A percentile compares a stretch with the other conserved stretches of the same genome.
These are phyloP conservation scores for Botrytis fabae DNA, from an alignment of 2,329 filamentous ascomycete genomes.

Conservation along the genomic window DNA sequence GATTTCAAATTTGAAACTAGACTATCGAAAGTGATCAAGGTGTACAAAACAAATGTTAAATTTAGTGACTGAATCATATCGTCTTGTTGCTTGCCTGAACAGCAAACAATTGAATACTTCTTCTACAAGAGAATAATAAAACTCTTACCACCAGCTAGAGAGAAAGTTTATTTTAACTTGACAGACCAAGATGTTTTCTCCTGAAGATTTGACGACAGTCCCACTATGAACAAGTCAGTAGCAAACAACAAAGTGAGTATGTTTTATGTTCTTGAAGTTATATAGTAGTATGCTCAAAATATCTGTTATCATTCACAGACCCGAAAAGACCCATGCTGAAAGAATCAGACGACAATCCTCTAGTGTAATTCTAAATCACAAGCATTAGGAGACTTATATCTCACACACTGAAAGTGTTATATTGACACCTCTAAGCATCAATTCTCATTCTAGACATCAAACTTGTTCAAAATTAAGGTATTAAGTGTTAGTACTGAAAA, in stretches of 20 bases:
- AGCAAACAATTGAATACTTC: not conserved
- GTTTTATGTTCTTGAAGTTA: accelerated
- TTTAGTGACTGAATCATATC: not conserved
- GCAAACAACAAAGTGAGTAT: accelerated
- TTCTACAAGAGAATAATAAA: not conserved
- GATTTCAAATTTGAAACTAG: accelerated
- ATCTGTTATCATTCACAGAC: accelerated
- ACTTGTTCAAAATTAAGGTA: accelerated
- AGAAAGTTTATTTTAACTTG: not conserved
- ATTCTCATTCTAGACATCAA: not conserved
- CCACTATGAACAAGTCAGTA: accelerated
- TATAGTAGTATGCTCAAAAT: not conserved
- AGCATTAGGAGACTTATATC: accelerated
- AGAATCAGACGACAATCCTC: accelerated
- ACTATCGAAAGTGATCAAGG: not conserved
- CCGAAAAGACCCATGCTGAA: not conserved
- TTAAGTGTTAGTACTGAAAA: accelerated
- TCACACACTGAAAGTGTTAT: not conserved
- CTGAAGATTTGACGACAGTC: not conserved
- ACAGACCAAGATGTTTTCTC: not conserved
- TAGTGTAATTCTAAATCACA: accelerated
- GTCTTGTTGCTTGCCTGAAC: not conserved
- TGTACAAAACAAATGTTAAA: accelerated
- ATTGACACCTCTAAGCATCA: not conserved
- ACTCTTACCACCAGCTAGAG: too few species aligned